Evolutionary conservation across 1,139 yeast species (phyloP), one percentile per base, ranked within the genome.

Genomic region (Kodamaea arcana): DNA sequence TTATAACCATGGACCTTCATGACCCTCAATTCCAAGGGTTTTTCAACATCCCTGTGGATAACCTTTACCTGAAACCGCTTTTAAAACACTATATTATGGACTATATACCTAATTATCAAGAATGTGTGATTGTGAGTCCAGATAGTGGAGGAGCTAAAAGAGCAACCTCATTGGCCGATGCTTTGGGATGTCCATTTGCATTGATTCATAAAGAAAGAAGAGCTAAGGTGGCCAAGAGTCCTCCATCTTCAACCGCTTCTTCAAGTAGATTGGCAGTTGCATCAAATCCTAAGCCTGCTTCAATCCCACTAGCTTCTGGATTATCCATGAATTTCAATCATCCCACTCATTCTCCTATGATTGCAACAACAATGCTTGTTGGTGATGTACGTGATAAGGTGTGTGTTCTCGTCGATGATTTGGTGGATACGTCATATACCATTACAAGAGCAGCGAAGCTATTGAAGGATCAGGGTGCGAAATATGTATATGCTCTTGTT

Each of bases 141-240:
- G 97, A 90, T 61, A 90, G 96, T 32, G 97, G 97, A 52, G 98
- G 97, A 42, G 97, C 97, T 33, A 92, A 92, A 57, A 70, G 97
- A 45, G 97, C 98, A 23, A 85, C 96, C 1, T 82, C 92, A 1
- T 75, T 92, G 43, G 98, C 98, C 2, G 99, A 92, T 60, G 77
- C 85, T 1, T 65, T 94, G 41, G 92, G 88, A 15, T 77, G 94
- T 66, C 75, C 90, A 23, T 90, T 94, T 68, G 98, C 99, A 0
- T 70, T 94, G 56, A 88, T 94, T 47, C 97, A 94, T 63, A 94
- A 94, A 60, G 99, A 94, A 56, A 74, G 96, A 54, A 72, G 95
- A 43, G 77, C 80, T 31, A 69, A 68, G 41, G 51, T 55, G 6
- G 55, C 66, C 6, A 58, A 54, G 36, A 47, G 47, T 29, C 66